These are phyloP conservation scores for Syzygium jambos DNA, from an alignment of 345 rosid genomes.

Conservation along the genomic window DNA sequence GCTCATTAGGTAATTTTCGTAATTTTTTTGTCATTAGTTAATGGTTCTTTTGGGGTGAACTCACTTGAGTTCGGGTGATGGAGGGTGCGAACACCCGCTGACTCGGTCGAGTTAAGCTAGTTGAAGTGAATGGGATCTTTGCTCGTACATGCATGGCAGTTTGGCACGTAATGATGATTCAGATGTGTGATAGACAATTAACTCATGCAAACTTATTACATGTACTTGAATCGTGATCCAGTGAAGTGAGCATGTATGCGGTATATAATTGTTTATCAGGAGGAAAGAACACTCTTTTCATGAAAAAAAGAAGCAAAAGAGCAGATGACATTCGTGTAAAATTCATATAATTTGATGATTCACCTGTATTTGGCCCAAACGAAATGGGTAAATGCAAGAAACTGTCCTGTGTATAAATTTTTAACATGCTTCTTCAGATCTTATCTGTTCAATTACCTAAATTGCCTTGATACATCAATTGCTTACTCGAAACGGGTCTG, in stretches of 20 bases:
- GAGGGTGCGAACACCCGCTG: too few relatives aligned
- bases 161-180: neutral
- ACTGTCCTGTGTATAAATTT: neutral
- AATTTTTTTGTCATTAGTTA: neutral
- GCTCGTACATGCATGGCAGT: neutral
- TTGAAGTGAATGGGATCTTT: neutral
- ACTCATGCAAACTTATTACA: neutral
- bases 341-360: neutral
- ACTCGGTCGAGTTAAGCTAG: neutral
- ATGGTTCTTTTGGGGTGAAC: neutral
- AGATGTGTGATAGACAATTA: neutral
- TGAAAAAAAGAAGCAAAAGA: neutral
- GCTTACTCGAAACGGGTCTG: too few relatives aligned
- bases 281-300: neutral
- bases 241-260: neutral
- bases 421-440: neutral
- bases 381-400: neutral
- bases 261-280: neutral
- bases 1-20: slow-evolving; percentile 51
- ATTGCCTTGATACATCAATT: neutral
- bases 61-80: neutral
- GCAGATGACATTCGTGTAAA: neutral
- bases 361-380: neutral
- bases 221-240: neutral
- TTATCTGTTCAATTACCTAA: neutral